Evolutionary conservation across 106 monocot species (phyloP), one percentile per base, ranked within the genome.

Genomic region (Phalaenopsis aphrodite): DNA sequence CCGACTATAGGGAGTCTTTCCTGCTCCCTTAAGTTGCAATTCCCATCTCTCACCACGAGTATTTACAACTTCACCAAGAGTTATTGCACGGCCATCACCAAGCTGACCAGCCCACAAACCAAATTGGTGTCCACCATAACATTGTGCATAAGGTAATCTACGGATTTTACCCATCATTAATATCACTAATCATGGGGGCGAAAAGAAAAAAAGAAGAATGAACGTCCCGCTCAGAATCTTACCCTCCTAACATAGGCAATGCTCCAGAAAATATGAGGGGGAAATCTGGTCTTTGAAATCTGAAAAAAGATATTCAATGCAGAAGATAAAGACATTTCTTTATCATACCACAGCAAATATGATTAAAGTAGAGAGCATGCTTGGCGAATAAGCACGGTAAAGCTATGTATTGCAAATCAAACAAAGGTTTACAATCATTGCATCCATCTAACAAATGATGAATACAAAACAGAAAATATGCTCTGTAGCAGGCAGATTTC

Each of bases 71-170:
- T 99, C 99, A 45, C 99, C 95, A 64, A 99, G 85, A 73, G 99
- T 99, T 38, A 99, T 95, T 56, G 99, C 95, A 16, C 99, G 89
- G 8, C 99, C 99, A 82, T 95, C 99, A 41, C 99, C 99, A 78
- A 99, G 82, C 82, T 99, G 99, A 81, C 99, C 99, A 85, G 99
- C 99, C 99, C 99, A 99, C 41, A 82, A 77, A 56, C 99, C 99
- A 90, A 99, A 99, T 81, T 99, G 99, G 78, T 99, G 99, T 56
- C 99, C 99, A 36, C 99, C 99, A 84, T 99, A 99, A 67, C 99
- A 99, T 41, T 99, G 99, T 21, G 99, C 89, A 86, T 99, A 99
- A 11, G 98, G 61, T 77, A 87, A 88, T 48, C 98, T 99, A 79
- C 52, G 84, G 11, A 77, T 42, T 75, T 69, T 69, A 16, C 11